Percentiles rank a stretch among this genome's conserved stretches.
Evolutionary conservation across 768 basidiomycete genomes (phyloP).

Genomic region (Holtermanniella nyarrowii): DNA sequence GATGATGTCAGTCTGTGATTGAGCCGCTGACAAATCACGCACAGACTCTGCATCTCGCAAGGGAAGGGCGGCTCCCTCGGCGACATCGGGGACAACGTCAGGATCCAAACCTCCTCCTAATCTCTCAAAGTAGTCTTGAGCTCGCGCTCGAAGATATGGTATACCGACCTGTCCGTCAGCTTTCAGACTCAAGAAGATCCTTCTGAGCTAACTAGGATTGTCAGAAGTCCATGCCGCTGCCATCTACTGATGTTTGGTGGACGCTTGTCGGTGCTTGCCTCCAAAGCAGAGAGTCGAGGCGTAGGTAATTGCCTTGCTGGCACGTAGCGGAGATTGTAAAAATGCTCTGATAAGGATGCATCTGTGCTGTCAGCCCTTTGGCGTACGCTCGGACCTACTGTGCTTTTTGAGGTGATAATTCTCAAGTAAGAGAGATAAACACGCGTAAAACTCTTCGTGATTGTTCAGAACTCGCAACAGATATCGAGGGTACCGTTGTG

Average conservation of each 20-base stretch:
- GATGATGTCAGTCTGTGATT: background rate
- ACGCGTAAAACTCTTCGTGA: conserved; percentile 92
- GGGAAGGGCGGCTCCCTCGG: conserved; percentile 3
- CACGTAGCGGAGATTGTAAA: conserved; percentile 59
- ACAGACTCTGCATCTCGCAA: background rate
- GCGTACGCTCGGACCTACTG: conserved; percentile 46
- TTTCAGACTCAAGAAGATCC: background rate
- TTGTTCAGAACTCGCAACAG: conserved; percentile 79
- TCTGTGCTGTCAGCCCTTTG: conserved; percentile 48
- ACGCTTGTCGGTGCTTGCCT: conserved; percentile 29
- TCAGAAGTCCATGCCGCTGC: conserved; percentile 66
- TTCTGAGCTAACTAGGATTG: conserved; percentile 84
- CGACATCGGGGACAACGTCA: conserved; percentile 54
- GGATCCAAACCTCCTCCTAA: conserved; percentile 68
- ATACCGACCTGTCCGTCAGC: conserved; percentile 60
- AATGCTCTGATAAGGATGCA: conserved; percentile 90
- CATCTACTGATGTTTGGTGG: conserved; percentile 48
- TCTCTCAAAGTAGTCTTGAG: conserved; percentile 80
- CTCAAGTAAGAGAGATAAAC: conserved; percentile 81
- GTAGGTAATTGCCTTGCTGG: conserved; percentile 6
- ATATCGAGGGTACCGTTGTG: conserved; percentile 87
- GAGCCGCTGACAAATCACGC: conserved; percentile 1
- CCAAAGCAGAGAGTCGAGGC: conserved; percentile 17
- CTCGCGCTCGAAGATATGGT: conserved; percentile 80
- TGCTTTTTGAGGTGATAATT: conserved; percentile 78